Percentiles rank a stretch among this genome's conserved stretches.
Conservation (phyloP, 164 flowering plant species). For the Kalanchoe fedtschenkoi region DNA sequence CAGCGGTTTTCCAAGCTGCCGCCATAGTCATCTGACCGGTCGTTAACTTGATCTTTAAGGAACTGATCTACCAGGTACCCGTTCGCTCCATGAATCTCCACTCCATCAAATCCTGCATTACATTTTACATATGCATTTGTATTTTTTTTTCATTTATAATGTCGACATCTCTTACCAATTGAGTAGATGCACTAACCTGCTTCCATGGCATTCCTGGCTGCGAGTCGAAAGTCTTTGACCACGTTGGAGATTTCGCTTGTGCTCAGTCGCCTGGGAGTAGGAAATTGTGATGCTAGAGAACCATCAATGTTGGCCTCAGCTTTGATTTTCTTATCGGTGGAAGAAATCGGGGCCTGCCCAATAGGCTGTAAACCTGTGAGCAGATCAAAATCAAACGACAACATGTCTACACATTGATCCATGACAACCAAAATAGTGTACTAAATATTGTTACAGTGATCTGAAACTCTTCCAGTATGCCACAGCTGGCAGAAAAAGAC, state of each 20-base stretch:
- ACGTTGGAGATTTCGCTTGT: conserved; percentile 18
- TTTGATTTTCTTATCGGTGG: conserved; percentile 14
- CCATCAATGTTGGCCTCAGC: conserved; percentile 1
- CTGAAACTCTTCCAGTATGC: conserved; percentile 13
- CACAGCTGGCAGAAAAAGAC: conserved; percentile 14
- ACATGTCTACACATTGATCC: not conserved
- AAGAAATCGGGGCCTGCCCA: conserved; percentile 24
- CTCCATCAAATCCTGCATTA: conserved; percentile 13
- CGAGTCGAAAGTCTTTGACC: conserved; percentile 19
- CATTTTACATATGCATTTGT: not conserved
- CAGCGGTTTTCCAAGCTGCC: conserved; percentile 10
- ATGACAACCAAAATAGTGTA: no score
- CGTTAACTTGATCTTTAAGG: conserved; percentile 6
- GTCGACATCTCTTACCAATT: not conserved
- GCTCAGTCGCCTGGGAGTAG: conserved; percentile 11
- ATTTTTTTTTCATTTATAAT: not conserved
- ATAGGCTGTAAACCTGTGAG: conserved; percentile 18
- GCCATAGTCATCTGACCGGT: conserved; percentile 9
- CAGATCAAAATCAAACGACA: not conserved
- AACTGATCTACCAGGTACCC: conserved; percentile 10
- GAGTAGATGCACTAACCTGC: conserved; percentile 13
- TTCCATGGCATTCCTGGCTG: conserved; percentile 26
- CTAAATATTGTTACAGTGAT: not conserved
- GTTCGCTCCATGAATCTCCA: conserved; percentile 12
- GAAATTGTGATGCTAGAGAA: not conserved